These are phyloP conservation scores for Stephania japonica DNA, from an alignment of 164 flowering plant species.

Conservation along the genomic window DNA sequence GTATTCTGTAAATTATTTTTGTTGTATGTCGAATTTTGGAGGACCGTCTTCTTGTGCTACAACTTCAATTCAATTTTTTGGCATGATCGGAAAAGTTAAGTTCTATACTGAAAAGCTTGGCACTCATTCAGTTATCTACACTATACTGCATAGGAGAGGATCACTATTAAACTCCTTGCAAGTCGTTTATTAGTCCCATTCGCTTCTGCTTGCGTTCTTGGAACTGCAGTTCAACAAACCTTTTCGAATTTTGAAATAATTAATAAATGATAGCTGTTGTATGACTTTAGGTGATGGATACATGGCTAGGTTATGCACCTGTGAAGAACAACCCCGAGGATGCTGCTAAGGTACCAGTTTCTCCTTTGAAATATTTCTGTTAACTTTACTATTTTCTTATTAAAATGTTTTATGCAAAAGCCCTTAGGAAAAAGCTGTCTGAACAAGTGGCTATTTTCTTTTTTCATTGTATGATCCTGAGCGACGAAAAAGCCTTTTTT, in stretches of 20 bases:
- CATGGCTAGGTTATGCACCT: conserved; percentile 99
- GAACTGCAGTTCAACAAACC: background rate
- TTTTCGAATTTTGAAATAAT: background rate
- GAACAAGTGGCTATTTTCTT: too few relatives aligned
- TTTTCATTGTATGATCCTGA: too few relatives aligned
- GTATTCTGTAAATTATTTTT: too few relatives aligned
- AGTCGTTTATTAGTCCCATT: background rate
- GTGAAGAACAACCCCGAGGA: conserved; percentile 98
- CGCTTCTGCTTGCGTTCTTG: background rate
- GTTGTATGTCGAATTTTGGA: too few relatives aligned
- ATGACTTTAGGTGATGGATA: conserved; percentile 66
- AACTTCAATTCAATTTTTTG: too few relatives aligned
- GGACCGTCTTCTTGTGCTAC: too few relatives aligned
- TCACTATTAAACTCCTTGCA: background rate
- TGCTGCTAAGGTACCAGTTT: conserved; percentile 78
- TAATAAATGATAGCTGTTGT: background rate
- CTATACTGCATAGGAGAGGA: background rate
- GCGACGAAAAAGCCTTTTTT: background rate
- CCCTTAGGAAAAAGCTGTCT: too few relatives aligned
- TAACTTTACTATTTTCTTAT: background rate
- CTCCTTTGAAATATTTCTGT: background rate
- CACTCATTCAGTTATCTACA: background rate
- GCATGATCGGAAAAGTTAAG: too few relatives aligned
- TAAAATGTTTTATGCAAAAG: too few relatives aligned
- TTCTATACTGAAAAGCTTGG: too few relatives aligned